These are phyloP conservation scores for Penicillium psychrosexuale DNA, from an alignment of 2,329 filamentous ascomycete genomes.

Conservation along the genomic window DNA sequence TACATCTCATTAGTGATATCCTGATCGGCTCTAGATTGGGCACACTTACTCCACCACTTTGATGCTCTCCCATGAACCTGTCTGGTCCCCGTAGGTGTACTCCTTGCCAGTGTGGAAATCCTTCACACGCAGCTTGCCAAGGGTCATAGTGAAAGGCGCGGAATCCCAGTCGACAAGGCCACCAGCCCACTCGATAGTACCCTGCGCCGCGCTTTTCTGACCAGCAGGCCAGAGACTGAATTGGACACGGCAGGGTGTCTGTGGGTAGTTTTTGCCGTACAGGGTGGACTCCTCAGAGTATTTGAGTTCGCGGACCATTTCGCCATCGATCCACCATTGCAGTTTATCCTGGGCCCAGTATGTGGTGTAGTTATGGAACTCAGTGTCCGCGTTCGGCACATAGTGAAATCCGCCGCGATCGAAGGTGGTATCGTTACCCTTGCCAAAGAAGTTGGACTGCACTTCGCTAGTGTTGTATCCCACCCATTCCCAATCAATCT, in stretches of 20 bases:
- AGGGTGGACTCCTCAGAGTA: conserved; percentile 53
- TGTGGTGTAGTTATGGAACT: conserved; percentile 52
- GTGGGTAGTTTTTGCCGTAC: conserved; percentile 59
- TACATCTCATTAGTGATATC: conserved; percentile 21
- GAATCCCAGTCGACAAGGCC: conserved; percentile 63
- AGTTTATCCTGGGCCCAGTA: conserved; percentile 66
- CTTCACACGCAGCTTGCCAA: conserved; percentile 59
- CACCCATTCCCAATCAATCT: conserved; percentile 68
- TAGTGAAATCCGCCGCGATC: conserved; percentile 78
- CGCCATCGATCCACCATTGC: conserved; percentile 64
- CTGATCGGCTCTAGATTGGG: too few relatives aligned
- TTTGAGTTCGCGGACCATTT: conserved; percentile 59
- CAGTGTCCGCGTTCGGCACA: conserved; percentile 55
- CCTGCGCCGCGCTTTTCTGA: conserved; percentile 31
- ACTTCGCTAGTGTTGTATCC: conserved; percentile 39
- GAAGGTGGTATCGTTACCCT: conserved; percentile 73
- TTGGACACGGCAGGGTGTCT: conserved; percentile 70
- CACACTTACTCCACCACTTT: conserved; percentile 48
- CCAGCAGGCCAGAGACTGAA: conserved; percentile 69
- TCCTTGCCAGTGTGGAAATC: conserved; percentile 62
- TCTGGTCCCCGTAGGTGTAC: conserved; percentile 63
- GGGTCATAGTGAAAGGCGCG: conserved; percentile 70
- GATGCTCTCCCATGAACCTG: conserved; percentile 65
- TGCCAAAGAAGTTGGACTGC: conserved; percentile 95
- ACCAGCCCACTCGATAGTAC: conserved; percentile 66